Base-by-base conservation (phyloP, 2,329 filamentous ascomycete genomes). In the Incumbomyces lentus region DNA sequence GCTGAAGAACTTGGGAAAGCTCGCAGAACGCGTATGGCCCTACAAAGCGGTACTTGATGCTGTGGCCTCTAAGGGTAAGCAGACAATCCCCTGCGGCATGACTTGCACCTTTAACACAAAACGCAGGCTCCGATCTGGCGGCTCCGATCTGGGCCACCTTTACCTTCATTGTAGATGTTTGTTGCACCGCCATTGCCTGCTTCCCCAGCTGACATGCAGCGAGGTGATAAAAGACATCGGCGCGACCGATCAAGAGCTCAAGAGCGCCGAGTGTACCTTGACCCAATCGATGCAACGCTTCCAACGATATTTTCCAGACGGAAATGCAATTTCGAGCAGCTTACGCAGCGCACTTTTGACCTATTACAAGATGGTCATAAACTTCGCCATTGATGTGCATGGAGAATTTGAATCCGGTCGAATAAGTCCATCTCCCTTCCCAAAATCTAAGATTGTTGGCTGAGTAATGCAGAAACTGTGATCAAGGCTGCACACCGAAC, bases 111-210 rank as follows among this genome's bases (percentile, higher is more conserved):
- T 7, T n/a, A n/a, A n/a, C n/a, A n/a, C n/a, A 8, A 22, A 5
- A 39, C 13, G 6, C 34, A 46, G 43, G 26, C n/a, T 5, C 43
- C 17, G 29, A 38, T 3, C 4, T 46, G 12, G 29, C 18, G 13
- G 36, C 36, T 14, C 43, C 36, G 12, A 46, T 46, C 4, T 38
- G 43, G 34, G 43, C 33, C 6, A n/a, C 33, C 4, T 29, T 46
- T 14, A 10, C 33, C 12, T 46, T 46, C 22, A 4, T 38, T 11
- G 13, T 46, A 22, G 18, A 14, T 19, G 43, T 46, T 30, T 6
- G 42, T 10, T 8, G 17, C 17, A 3, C 19, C 22, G 7, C 6
- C n/a, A 12, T 13, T 10, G 3, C 7, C 10, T 17, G 14, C 10
- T 17, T 26, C 29, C 17, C 7, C 4, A 10, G 18, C 19, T 14